These are phyloP conservation scores for Phalaenopsis aphrodite DNA, from an alignment of 106 monocot genomes.

Conservation along the genomic window DNA sequence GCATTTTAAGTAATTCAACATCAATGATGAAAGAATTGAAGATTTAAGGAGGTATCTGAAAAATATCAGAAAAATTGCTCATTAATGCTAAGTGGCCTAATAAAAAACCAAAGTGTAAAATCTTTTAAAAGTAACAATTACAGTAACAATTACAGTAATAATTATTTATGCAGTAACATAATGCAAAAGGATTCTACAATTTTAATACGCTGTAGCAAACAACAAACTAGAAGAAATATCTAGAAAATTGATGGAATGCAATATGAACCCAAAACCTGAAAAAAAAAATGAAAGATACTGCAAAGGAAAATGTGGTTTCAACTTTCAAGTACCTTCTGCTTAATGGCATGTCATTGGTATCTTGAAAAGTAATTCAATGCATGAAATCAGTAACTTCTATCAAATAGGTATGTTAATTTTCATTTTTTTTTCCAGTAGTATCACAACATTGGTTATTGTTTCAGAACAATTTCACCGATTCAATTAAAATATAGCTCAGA, in stretches of 20 bases:
- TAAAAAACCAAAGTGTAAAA: background rate
- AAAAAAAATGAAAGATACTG: background rate
- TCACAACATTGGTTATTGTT: too few species aligned
- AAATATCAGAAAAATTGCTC: background rate
- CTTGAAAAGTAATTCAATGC: too few species aligned
- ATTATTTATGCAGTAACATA: background rate
- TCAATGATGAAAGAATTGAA: background rate
- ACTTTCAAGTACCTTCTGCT: too few species aligned
- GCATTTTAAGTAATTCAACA: background rate
- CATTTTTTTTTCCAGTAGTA: too few species aligned
- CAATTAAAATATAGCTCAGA: too few species aligned
- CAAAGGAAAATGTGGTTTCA: too few species aligned
- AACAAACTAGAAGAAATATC: background rate
- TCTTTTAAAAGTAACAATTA: background rate
- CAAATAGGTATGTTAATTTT: too few species aligned
- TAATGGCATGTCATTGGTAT: too few species aligned
- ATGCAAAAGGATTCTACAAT: background rate
- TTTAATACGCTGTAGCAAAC: background rate
- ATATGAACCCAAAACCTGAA: background rate
- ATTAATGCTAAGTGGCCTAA: background rate
- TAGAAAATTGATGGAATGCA: background rate
- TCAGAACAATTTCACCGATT: too few species aligned
- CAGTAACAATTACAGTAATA: background rate
- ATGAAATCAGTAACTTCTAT: too few species aligned
- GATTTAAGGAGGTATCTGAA: slow-evolving; percentile 2